Conservation (phyloP, 495 filamentous ascomycete species). For the Aspergillus sclerotioniger region DNA sequence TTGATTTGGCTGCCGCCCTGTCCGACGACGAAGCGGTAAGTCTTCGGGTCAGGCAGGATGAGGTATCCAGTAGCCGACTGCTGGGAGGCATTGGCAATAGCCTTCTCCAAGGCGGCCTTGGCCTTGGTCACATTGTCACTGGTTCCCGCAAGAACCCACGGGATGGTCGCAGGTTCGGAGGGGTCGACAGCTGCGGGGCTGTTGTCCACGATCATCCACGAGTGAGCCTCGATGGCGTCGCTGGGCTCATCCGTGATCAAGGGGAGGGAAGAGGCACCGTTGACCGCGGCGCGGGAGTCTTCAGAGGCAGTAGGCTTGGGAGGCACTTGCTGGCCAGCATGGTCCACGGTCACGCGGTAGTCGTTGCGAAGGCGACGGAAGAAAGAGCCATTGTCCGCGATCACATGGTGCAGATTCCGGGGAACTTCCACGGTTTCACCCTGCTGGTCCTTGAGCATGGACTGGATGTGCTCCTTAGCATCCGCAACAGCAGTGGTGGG, state of each 20-base stretch:
- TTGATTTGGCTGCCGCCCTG: slow-evolving; percentile 89
- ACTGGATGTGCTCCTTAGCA: slow-evolving; percentile 78
- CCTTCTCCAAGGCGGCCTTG: slow-evolving; percentile 64
- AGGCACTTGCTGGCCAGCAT: slow-evolving; percentile 74
- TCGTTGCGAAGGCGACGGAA: slow-evolving; percentile 84
- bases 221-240: slow-evolving; percentile 59
- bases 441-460: slow-evolving; percentile 78
- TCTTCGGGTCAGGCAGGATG: slow-evolving; percentile 81
- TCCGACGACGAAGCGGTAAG: slow-evolving; percentile 88
- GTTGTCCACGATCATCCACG: slow-evolving; percentile 74
- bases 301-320: slow-evolving; percentile 54
- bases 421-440: slow-evolving; percentile 85
- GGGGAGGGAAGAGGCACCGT: slow-evolving; percentile 60
- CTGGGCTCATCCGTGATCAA: slow-evolving; percentile 84
- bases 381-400: slow-evolving; percentile 88
- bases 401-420: slow-evolving; percentile 70
- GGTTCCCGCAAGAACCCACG: slow-evolving; percentile 84
- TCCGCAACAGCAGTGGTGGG: slow-evolving; percentile 73
- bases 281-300: slow-evolving; percentile 39
- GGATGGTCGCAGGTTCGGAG: slow-evolving; percentile 70
- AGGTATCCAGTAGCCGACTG: slow-evolving; percentile 80
- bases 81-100: slow-evolving; percentile 68
- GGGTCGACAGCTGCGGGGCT: slow-evolving; percentile 34
- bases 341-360: slow-evolving; percentile 83
- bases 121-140: slow-evolving; percentile 75